phyloP scores from a whole-genome alignment of 176 grass and related monocot species.

The Sorghum bicolor region Sorghum_bicolor_NCBIv3 NC_012871.2:6456001-6456500 shows the following conservation, averaged over 20 bases:
- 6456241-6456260: slow-evolving; percentile 45
- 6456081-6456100: slow-evolving; percentile 64
- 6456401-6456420: slow-evolving; percentile 67
- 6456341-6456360: slow-evolving; percentile 71
- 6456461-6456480: slow-evolving; percentile 34
- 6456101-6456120: slow-evolving; percentile 55
- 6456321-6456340: slow-evolving; percentile 63
- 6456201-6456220: slow-evolving; percentile 70
- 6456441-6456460: slow-evolving; percentile 47
- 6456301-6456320: slow-evolving; percentile 72
- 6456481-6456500: slow-evolving; percentile 67
- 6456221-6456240: slow-evolving; percentile 65
- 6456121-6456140: slow-evolving; percentile 45
- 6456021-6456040: slow-evolving; percentile 20
- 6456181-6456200: slow-evolving; percentile 54
- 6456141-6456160: slow-evolving; percentile 57
- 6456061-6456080: slow-evolving; percentile 57
- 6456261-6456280: slow-evolving; percentile 33
- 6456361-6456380: slow-evolving; percentile 54
- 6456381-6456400: slow-evolving; percentile 90
- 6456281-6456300: slow-evolving; percentile 84
- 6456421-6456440: slow-evolving; percentile 45
- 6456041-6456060: slow-evolving; percentile 90
- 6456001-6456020: slow-evolving; percentile 58
- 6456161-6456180: slow-evolving; percentile 80